phyloP scores from a whole-genome alignment of 1,139 yeast genomes.

The Pichia sp. region DNA sequence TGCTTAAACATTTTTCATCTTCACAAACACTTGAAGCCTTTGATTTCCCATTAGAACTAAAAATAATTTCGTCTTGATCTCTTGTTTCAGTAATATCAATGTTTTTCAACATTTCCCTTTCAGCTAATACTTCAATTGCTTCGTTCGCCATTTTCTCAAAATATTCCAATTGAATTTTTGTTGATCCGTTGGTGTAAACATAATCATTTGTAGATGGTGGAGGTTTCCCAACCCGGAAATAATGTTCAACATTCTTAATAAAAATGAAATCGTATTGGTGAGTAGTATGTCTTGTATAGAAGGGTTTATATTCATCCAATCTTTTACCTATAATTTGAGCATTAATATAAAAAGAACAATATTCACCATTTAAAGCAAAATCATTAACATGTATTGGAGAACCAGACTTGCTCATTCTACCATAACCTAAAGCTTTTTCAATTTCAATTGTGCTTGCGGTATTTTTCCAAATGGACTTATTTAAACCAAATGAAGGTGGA shows the following conservation, averaged over 20 bases:
- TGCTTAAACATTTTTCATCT: not conserved
- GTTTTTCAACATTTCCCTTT: conserved; percentile 12
- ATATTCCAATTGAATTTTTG: conserved; percentile 16
- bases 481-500: conserved; percentile 66
- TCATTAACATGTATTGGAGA: conserved; percentile 31
- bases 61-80: conserved; percentile 16
- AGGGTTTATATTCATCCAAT: conserved; percentile 18
- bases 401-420: conserved; percentile 32
- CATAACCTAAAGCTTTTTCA: conserved; percentile 34
- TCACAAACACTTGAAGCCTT: not conserved
- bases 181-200: conserved; percentile 7
- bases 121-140: conserved; percentile 14
- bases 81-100: conserved; percentile 15
- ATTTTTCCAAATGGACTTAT: conserved; percentile 23
- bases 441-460: conserved; percentile 12
- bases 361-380: conserved; percentile 15
- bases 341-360: conserved; percentile 23
- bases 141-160: conserved; percentile 14
- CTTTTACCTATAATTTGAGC: conserved; percentile 23
- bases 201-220: conserved; percentile 5
- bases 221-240: conserved; percentile 18
- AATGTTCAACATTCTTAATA: conserved; percentile 19
- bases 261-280: conserved; percentile 20
- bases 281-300: conserved; percentile 12
- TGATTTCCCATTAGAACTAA: conserved; percentile 10